phyloP scores from a whole-genome alignment of 2,329 filamentous ascomycete genomes.

The Geoglossum cookeanum region DNA sequence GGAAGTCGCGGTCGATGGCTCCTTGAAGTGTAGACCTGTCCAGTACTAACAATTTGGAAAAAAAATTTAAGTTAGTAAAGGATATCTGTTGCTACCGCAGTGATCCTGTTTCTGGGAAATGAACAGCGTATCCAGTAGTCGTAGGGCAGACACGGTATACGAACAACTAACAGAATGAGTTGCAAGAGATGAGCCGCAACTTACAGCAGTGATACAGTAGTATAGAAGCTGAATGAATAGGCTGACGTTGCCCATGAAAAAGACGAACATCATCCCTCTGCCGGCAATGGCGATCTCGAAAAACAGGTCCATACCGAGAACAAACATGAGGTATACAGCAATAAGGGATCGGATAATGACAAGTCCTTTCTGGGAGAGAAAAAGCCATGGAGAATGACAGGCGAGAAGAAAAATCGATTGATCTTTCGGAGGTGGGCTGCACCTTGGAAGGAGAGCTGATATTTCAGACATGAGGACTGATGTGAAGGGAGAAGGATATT shows the following conservation, averaged over 20 bases:
- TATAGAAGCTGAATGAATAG: conserved; percentile 16
- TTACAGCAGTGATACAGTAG: conserved; percentile 15
- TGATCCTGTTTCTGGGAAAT: background rate
- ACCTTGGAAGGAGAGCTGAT: conserved; percentile 17
- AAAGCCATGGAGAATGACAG: conserved; percentile 18
- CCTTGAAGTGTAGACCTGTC: conserved; percentile 18
- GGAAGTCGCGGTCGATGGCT: conserved; percentile 14
- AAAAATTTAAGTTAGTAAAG: background rate
- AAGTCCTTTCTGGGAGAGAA: conserved; percentile 14
- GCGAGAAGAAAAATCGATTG: conserved; percentile 18
- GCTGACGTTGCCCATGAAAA: conserved; percentile 15
- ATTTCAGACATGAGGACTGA: conserved; percentile 15
- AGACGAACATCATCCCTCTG: conserved; percentile 11
- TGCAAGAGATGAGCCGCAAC: conserved; percentile 4
- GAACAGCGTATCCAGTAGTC: background rate
- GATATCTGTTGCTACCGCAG: background rate
- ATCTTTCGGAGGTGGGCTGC: conserved; percentile 9
- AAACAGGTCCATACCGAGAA: conserved; percentile 11
- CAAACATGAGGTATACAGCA: conserved; percentile 12
- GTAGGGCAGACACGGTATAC: background rate
- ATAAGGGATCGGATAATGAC: conserved; percentile 12
- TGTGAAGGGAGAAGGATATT: background rate
- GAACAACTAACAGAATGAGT: background rate
- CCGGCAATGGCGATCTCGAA: conserved; percentile 12
- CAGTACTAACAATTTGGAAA: conserved; percentile 11